Conservation (phyloP, 1,284 basidiomycete genomes). For the Apiotrichum laibachii region DNA sequence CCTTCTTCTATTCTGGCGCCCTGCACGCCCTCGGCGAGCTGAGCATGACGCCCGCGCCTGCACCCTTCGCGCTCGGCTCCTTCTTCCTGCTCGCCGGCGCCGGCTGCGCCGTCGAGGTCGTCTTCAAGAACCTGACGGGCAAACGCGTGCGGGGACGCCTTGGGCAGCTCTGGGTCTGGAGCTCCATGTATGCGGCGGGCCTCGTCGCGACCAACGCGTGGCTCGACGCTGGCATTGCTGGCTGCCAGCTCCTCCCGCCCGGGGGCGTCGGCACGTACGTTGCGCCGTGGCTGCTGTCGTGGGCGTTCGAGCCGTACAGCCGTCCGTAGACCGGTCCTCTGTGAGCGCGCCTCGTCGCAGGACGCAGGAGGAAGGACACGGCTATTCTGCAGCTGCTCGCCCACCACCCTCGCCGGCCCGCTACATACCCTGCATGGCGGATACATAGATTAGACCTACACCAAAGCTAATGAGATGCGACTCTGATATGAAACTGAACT, state of each 20-base stretch:
- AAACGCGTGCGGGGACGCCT: slow-evolving; percentile 34
- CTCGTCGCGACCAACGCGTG: slow-evolving; percentile 32
- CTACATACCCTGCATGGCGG: slow-evolving; percentile 5
- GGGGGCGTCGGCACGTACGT: slow-evolving; percentile 8
- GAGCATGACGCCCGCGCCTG: slow-evolving; percentile 38
- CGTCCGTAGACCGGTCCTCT: neutral
- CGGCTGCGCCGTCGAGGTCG: slow-evolving; percentile 27
- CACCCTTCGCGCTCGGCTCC: slow-evolving; percentile 26
- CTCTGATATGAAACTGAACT: neutral
- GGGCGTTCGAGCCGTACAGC: slow-evolving; percentile 1
- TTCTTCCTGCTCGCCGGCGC: slow-evolving; percentile 43
- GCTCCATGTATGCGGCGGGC: slow-evolving; percentile 28
- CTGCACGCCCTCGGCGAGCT: slow-evolving; percentile 46
- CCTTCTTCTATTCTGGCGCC: slow-evolving; percentile 42
- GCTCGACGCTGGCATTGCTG: slow-evolving; percentile 30
- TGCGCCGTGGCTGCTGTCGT: neutral
- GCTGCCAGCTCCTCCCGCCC: slow-evolving; percentile 1
- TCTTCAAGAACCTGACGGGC: slow-evolving; percentile 25
- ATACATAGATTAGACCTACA: slow-evolving; percentile 7
- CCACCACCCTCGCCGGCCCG: too few species aligned
- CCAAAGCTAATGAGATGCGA: slow-evolving; percentile 1
- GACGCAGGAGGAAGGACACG: too few species aligned
- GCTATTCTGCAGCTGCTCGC: too few species aligned
- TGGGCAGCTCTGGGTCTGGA: slow-evolving; percentile 45
- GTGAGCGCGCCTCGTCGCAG: too few species aligned